A percentile compares a stretch with the other conserved stretches of the same genome.
These are phyloP conservation scores for Venturia pyrina DNA, from an alignment of 2,329 filamentous ascomycete genomes.

Conservation along the genomic window DNA sequence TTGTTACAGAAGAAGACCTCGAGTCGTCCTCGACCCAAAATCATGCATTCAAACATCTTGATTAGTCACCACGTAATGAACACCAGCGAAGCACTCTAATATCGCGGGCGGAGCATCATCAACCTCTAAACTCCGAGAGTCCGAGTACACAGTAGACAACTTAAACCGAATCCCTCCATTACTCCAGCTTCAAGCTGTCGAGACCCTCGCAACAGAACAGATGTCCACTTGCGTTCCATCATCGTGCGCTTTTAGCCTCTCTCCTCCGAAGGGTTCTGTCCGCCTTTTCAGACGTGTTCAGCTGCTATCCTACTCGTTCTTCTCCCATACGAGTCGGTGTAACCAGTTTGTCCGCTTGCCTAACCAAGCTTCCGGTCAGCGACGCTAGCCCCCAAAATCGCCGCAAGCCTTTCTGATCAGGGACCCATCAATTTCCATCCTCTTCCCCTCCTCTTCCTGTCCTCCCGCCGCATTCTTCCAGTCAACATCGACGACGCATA, in stretches of 20 bases:
- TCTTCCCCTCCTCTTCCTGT: not conserved
- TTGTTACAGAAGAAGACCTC: too few species aligned
- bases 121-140: not conserved
- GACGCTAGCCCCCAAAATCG: not conserved
- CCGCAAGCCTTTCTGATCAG: not conserved
- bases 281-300: not conserved
- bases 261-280: not conserved
- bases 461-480: not conserved
- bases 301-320: not conserved
- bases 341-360: too few species aligned
- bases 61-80: not conserved
- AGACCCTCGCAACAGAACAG: not conserved
- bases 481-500: not conserved
- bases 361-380: not conserved
- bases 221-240: not conserved
- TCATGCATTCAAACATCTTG: not conserved
- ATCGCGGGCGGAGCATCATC: not conserved
- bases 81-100: not conserved
- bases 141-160: not conserved
- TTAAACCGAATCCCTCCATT: too few species aligned
- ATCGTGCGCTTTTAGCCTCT: not conserved
- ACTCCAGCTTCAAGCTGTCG: too few species aligned
- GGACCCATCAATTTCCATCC: not conserved
- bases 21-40: too few species aligned
- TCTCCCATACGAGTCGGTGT: not conserved